Percentiles rank a stretch among this genome's conserved stretches.
Evolutionary conservation across 352 stramenopile species (phyloP).

Genomic region (Pythium dissotocum): DNA sequence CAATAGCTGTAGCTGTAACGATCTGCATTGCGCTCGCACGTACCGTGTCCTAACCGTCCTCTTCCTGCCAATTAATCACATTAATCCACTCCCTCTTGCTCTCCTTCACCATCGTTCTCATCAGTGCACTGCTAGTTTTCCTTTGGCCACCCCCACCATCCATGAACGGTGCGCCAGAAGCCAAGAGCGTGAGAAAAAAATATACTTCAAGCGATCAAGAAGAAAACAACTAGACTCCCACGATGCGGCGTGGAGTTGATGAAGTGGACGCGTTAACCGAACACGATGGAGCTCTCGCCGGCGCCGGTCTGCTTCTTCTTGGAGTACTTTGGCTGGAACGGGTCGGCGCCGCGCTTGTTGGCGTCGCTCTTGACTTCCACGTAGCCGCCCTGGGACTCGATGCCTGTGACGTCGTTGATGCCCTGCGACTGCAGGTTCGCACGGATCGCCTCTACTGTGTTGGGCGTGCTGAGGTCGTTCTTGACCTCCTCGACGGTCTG

Average conservation of each 20-base stretch:
- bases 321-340: slow-evolving; percentile 52
- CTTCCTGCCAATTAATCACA: not conserved
- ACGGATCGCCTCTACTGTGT: slow-evolving; percentile 76
- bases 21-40: not conserved
- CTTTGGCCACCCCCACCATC: not conserved
- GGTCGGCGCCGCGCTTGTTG: slow-evolving; percentile 48
- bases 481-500: slow-evolving; percentile 86
- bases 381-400: slow-evolving; percentile 45
- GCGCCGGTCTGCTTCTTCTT: slow-evolving; percentile 84
- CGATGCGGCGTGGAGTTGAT: too few species aligned
- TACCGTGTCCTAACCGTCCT: not conserved
- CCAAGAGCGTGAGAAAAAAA: not conserved
- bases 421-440: slow-evolving; percentile 74
- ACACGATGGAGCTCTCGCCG: slow-evolving; percentile 80
- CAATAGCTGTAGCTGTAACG: not conserved
- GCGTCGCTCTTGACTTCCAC: slow-evolving; percentile 50
- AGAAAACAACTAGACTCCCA: too few species aligned
- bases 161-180: not conserved
- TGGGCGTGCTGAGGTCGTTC: slow-evolving; percentile 70
- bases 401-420: slow-evolving; percentile 48
- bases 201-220: slow-evolving; percentile 9
- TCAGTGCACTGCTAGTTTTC: not conserved
- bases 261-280: slow-evolving; percentile 43
- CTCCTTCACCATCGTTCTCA: not conserved
- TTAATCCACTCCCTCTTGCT: not conserved